A percentile compares a stretch with the other conserved stretches of the same genome.
phyloP scores from a whole-genome alignment of 768 basidiomycete species.

The Phlegmacium glaucopus region DNA sequence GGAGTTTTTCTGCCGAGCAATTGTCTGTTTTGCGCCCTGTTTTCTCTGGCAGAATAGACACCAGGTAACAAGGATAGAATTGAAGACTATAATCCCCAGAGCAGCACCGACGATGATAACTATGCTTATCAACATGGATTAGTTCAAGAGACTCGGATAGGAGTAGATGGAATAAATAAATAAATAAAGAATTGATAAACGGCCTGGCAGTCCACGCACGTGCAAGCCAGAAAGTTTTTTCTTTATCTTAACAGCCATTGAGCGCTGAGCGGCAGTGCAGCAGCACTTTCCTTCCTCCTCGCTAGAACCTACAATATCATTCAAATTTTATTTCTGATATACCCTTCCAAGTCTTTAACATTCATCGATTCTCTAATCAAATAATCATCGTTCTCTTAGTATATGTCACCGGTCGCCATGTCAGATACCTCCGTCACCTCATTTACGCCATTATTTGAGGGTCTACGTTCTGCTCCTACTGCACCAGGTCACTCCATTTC shows the following conservation, averaged over 20 bases:
- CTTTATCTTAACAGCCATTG: too few relatives aligned
- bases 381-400: constrained; percentile 8
- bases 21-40: constrained; percentile 1
- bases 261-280: too few relatives aligned
- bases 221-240: too few relatives aligned
- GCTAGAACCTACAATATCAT: too few relatives aligned
- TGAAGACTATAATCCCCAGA: constrained; percentile 6
- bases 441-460: constrained; percentile 47
- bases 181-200: background rate
- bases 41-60: constrained; percentile 6
- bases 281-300: too few relatives aligned
- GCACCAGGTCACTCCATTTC: constrained; percentile 44
- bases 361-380: too few relatives aligned
- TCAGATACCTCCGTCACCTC: constrained; percentile 37
- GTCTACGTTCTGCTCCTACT: constrained; percentile 56
- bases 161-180: too few relatives aligned
- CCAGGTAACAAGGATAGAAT: constrained; percentile 5
- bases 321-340: too few relatives aligned
- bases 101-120: constrained; percentile 6
- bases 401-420: constrained; percentile 57
- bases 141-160: background rate
- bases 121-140: constrained; percentile 6
- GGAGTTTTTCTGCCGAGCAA: background rate
- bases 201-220: background rate
- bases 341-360: too few relatives aligned